Base-by-base conservation (phyloP, 768 basidiomycete genomes). In the Amanita fuliginea region DNA sequence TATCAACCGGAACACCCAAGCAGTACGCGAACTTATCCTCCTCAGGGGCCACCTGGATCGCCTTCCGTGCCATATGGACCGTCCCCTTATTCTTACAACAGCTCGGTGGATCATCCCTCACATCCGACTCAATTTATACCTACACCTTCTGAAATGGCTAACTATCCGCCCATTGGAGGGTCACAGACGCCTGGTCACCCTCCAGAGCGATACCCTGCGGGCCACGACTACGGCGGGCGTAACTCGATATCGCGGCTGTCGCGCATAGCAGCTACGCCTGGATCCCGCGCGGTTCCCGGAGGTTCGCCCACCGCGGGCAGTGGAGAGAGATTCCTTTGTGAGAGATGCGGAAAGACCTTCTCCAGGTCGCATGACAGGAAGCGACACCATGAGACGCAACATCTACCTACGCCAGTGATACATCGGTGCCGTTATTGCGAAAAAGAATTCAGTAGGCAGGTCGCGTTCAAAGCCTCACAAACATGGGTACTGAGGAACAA, bases 281-380 rank as follows among this genome's bases (percentile, higher is more conserved):
- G 62, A 56, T 65, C 55, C 56, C 69, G 70, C 52, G 55, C 65
- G 33, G 59, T 57, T 34, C 49, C 57, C 39, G 60, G 55, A 51
- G 56, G 62, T 32, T 67, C 71, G 21, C 66, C 69, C 33, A 61
- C 62, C 33, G 62, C 67, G 16, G 57, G 63, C 33, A 59, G 68
- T 42, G 74, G 73, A 43, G 84, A 86, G 59, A 77, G 83, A 34
- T 85, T 74, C 67, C 70, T 74, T 49, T 89, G 86, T 66, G 77
- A 83, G 51, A 74, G 76, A 55, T 89, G 86, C 62, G 80, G 80
- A 46, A 83, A 83, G 64, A 82, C 84, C 21, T 89, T 89, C 62
- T 86, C 84, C 30, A 77, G 86, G 54, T 74, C 81, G 51, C 85
- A 88, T 64, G 86, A 90, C 65, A 77, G 83, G 55, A 86, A 88